Evolutionary conservation across 31 red algal genomes (phyloP).

Genomic region (Odonthalia washingtoniensis): DNA sequence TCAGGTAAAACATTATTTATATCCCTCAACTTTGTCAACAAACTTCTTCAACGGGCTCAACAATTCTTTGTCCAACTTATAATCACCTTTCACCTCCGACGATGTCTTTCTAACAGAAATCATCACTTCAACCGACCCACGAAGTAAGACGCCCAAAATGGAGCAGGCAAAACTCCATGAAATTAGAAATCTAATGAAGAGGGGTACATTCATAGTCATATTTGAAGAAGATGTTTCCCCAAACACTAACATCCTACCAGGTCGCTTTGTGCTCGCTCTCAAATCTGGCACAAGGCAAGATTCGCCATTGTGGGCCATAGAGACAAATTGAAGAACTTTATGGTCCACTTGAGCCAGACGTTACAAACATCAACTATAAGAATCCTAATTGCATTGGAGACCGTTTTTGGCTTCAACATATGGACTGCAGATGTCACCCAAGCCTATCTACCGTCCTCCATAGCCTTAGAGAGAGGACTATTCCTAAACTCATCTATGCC

Average conservation of each 20-base stretch:
- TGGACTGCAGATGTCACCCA: slow-evolving; percentile 47
- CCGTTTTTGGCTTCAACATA: slow-evolving; percentile 19
- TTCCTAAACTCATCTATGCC: slow-evolving; percentile 36
- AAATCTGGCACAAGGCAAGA: slow-evolving; percentile 49
- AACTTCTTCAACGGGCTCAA: not conserved
- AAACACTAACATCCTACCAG: slow-evolving; percentile 50
- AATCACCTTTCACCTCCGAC: no score
- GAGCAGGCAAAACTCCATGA: no score
- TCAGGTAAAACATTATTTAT: no score
- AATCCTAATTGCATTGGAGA: slow-evolving; percentile 19
- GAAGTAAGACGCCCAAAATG: no score
- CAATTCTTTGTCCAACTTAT: no score
- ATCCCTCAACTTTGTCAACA: no score
- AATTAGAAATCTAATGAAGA: slow-evolving; percentile 24
- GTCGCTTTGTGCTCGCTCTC: slow-evolving; percentile 36
- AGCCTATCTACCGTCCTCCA: slow-evolving; percentile 46
- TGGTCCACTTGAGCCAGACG: slow-evolving; percentile 35
- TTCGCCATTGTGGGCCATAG: slow-evolving; percentile 36
- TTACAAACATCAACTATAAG: slow-evolving; percentile 30
- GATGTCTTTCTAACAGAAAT: no score
- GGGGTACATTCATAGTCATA: slow-evolving; percentile 36
- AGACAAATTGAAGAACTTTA: no score
- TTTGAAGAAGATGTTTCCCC: slow-evolving; percentile 34
- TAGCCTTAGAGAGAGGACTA: slow-evolving; percentile 22
- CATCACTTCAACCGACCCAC: no score